Evolutionary conservation across 306 rosid species (phyloP), one percentile per base, ranked within the genome.

Genomic region (Crotalaria pallida): DNA sequence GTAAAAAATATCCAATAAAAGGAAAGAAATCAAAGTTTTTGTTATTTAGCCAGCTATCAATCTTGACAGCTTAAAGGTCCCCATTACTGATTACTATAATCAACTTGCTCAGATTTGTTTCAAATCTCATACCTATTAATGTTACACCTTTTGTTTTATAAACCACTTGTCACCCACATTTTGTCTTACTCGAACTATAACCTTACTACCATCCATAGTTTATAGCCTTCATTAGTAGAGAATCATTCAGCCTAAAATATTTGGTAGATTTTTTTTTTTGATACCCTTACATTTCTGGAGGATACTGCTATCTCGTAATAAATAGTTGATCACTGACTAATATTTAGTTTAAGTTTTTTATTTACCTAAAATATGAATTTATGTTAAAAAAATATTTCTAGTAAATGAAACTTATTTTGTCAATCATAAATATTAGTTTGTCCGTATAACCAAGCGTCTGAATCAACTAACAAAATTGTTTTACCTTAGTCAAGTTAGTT

Each of bases 161-260:
- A 15, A 47, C 73, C 65, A 68, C 74, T n/a, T 48, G 72, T 61
- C 56, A 56, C 56, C 67, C 67, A 13, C 18, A 40, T 71, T 13
- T 55, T 56, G 82, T 77, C 85, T 61, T 73, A 68, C 70, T 68
- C 48, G 18, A 67, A 55, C 73, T 22, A 69, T 22, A 67, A 65
- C 74, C 66, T 29, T 29, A 62, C 45, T 63, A 70, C 81, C 61
- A 77, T 50, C 23, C 18, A 59, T 4, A 41, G 49, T 60, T 51
- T 41, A 38, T 59, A 49, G 70, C 31, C 48, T 50, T 38, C 48
- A 67, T 31, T 34, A 5, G 15, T 12, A 15, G 47, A 22, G 29
- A 69, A 69, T 36, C 40, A 17, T 8, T 31, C 61, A 9, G 43
- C 11, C 13, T 8, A 5, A 56, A 56, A 19, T 12, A 12, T 31